Base-by-base conservation (phyloP, 768 basidiomycete genomes). In the Vishniacozyma victoriae region DNA sequence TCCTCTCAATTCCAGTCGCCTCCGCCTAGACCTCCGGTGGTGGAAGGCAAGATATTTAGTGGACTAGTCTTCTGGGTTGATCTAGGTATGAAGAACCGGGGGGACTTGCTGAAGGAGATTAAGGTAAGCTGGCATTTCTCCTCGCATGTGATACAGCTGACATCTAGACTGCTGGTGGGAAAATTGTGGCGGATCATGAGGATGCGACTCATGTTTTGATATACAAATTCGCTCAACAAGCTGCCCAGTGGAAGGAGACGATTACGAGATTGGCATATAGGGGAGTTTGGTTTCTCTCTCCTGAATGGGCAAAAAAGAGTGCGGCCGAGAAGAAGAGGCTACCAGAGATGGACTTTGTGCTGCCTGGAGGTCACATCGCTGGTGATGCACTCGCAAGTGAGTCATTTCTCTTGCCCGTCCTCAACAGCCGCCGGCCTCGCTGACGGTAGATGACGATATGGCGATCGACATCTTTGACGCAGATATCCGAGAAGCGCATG, bases 151-250 rank as follows among this genome's bases (percentile, higher is more conserved):
- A 13, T 35, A 7, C 16, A 42, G 26, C 7, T 4, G 46, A 33
- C 11, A 23, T 35, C 7, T 31, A 62, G 60, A 16, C 15, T 14
- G 46, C 56, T 0, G 53, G 53, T 6, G 55, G 50, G 2, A 35
- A 43, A 9, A 29, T 62, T 9, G 25, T 31, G 15, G 31, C 56
- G 7, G 39, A 47, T 5, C 55, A 55, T 33, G 12, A 19, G 16
- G 47, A 52, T 3, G 50, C 60, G 7, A 57, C 56, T 4, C 60
- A 62, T 40, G 60, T 62, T 14, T 35, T 57, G 16, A 42, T 62
- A 13, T 52, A 54, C 43, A 51, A 49, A 15, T n/a, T n/a, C n/a
- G n/a, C n/a, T n/a, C n/a, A n/a, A n/a, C n/a, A n/a, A n/a, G 13
- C 44, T 5, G 35, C 25, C 14, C 27, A 42, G 16, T 57, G 59